A percentile compares a stretch with the other conserved stretches of the same genome.
Conservation (phyloP, 352 stramenopile genomes). For the Pythium folliculosum region DNA sequence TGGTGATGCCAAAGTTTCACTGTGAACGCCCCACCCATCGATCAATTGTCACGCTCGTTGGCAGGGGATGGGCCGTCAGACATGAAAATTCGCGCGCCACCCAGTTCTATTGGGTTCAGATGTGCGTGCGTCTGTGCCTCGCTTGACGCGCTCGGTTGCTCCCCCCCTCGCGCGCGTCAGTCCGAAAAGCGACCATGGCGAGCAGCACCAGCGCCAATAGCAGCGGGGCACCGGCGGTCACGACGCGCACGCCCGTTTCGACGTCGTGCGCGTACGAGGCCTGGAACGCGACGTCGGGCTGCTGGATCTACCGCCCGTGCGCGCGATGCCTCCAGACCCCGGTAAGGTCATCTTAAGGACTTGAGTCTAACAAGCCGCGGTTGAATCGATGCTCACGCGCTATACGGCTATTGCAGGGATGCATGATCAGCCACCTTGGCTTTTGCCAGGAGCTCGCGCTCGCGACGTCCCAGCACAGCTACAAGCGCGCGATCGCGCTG, state of each 20-base stretch:
- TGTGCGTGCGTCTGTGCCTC: background rate
- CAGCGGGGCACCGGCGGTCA: background rate
- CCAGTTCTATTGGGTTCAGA: background rate
- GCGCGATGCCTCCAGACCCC: background rate
- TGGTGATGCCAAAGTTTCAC: no score
- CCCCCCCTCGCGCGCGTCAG: background rate
- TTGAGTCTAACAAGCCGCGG: background rate
- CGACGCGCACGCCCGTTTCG: background rate
- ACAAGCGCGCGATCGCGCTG: background rate
- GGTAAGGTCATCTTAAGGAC: background rate
- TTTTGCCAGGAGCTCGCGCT: background rate
- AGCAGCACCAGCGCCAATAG: background rate
- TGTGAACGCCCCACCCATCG: no score
- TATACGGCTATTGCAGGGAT: background rate
- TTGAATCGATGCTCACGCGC: no score
- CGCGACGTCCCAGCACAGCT: background rate
- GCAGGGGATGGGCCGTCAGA: no score
- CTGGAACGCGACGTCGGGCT: background rate
- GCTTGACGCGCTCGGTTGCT: no score
- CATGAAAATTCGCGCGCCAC: background rate
- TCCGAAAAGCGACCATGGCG: background rate
- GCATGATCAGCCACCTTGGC: background rate
- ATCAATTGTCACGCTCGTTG: no score
- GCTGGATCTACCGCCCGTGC: constrained; percentile 2
- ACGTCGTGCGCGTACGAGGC: background rate